A percentile compares a stretch with the other conserved stretches of the same genome.
Conservation (phyloP, 768 basidiomycete genomes). For the Boletus reticulatus region DNA sequence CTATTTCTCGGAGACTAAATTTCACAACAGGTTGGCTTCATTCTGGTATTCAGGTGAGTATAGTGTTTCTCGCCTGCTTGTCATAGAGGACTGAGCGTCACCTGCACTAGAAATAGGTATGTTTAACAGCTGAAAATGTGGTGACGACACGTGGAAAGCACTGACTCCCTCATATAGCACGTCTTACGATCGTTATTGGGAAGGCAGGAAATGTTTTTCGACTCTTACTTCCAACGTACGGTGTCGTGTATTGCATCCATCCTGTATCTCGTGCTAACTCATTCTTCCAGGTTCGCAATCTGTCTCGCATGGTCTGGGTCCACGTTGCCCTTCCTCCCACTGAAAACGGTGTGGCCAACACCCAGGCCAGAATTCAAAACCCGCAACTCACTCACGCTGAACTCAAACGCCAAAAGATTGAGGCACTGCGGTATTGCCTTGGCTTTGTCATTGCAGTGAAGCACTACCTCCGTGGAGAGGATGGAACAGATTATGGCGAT, state of each 20-base stretch:
- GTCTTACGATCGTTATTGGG: conserved; percentile 85
- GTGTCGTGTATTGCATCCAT: neutral
- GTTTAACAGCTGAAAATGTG: conserved; percentile 13
- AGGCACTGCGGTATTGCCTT: conserved; percentile 65
- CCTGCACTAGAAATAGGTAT: conserved; percentile 58
- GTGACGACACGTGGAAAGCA: neutral
- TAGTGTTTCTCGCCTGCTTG: neutral
- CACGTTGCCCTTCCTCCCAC: conserved; percentile 65
- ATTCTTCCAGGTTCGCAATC: conserved; percentile 55
- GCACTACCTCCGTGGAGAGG: conserved; percentile 85
- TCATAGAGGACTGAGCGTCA: neutral
- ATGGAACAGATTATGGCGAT: conserved; percentile 69
- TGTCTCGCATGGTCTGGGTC: conserved; percentile 78
- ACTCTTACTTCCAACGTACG: conserved; percentile 61
- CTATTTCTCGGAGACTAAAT: conserved; percentile 1
- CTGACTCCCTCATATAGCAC: conserved; percentile 46
- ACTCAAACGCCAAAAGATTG: conserved; percentile 63
- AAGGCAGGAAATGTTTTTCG: conserved; percentile 85
- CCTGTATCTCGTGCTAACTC: neutral
- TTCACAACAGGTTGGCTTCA: conserved; percentile 68
- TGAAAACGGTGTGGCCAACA: conserved; percentile 40
- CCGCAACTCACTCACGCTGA: conserved; percentile 48
- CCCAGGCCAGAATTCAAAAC: conserved; percentile 52
- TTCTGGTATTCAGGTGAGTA: conserved; percentile 79
- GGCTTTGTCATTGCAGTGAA: conserved; percentile 69